Evolutionary conservation across 2,329 filamentous ascomycete species (phyloP).

Genomic region (Claviceps africana): DNA sequence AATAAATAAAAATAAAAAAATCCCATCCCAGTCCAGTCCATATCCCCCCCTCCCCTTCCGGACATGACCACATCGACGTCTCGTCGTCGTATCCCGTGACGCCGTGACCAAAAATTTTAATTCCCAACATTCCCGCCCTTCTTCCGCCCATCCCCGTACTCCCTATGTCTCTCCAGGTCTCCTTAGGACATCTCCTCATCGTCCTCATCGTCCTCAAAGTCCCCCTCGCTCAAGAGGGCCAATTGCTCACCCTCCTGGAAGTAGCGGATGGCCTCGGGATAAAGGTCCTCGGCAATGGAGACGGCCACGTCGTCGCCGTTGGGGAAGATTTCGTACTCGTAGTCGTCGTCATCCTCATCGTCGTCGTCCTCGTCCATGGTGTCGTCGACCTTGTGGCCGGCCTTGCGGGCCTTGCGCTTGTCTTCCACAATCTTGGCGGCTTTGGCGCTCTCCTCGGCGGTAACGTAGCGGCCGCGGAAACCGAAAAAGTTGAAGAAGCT

Average conservation of each 20-base stretch:
- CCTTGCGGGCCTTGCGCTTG: conserved; percentile 34
- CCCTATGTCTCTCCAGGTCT: neutral
- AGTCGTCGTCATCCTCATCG: conserved; percentile 46
- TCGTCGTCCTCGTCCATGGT: conserved; percentile 39
- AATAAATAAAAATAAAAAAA: too few species aligned
- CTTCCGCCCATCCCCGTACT: neutral
- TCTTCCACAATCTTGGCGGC: conserved; percentile 48
- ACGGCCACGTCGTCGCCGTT: conserved; percentile 72
- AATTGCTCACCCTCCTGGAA: conserved; percentile 59
- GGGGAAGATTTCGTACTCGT: conserved; percentile 74
- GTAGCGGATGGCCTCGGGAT: conserved; percentile 77
- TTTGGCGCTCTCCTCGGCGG: conserved; percentile 54
- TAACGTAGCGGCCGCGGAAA: conserved; percentile 56
- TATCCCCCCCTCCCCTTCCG: too few species aligned
- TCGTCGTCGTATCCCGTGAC: neutral
- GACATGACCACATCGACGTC: neutral
- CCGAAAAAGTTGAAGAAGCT: conserved; percentile 90
- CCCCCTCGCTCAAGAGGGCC: conserved; percentile 51
- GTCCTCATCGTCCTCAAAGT: conserved; percentile 42
- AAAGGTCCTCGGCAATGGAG: conserved; percentile 73
- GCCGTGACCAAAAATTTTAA: neutral
- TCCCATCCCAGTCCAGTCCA: too few species aligned
- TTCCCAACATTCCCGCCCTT: neutral
- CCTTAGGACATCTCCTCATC: conserved; percentile 26
- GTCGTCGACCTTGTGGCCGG: conserved; percentile 35